Evolutionary conservation across 2,329 filamentous ascomycete genomes (phyloP).

Genomic region (Sarocladiaceae sp.): DNA sequence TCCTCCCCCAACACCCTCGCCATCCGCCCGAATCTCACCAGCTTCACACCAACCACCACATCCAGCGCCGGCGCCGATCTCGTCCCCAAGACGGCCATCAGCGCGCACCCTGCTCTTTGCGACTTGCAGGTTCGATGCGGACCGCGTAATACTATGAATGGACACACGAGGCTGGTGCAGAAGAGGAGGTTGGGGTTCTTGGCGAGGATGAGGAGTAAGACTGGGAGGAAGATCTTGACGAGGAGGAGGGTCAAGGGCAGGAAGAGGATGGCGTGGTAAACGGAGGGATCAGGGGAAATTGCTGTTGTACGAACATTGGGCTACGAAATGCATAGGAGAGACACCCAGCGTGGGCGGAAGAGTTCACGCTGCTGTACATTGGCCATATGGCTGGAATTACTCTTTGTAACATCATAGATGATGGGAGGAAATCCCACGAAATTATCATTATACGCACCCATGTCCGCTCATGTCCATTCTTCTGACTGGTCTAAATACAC

Average conservation of each 20-base stretch:
- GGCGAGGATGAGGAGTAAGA: slow-evolving; percentile 43
- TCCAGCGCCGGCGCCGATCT: slow-evolving; percentile 34
- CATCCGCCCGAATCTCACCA: slow-evolving; percentile 25
- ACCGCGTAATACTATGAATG: slow-evolving; percentile 54
- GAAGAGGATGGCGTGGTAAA: slow-evolving; percentile 32
- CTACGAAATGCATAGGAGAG: background rate
- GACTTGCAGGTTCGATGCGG: slow-evolving; percentile 51
- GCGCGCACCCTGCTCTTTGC: slow-evolving; percentile 48
- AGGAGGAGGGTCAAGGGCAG: slow-evolving; percentile 51
- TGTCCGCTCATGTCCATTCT: no score
- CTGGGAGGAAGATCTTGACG: slow-evolving; percentile 48
- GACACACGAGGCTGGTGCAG: slow-evolving; percentile 50
- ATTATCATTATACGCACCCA: background rate
- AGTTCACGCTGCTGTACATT: background rate
- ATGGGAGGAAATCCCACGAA: slow-evolving; percentile 1
- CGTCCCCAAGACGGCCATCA: slow-evolving; percentile 41
- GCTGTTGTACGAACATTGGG: slow-evolving; percentile 3
- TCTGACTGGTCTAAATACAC: background rate
- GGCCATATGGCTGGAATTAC: background rate
- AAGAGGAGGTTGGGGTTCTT: slow-evolving; percentile 58
- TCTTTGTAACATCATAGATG: slow-evolving; percentile 3
- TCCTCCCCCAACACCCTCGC: slow-evolving; percentile 22
- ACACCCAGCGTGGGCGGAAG: background rate
- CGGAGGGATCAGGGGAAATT: background rate
- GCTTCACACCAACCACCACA: slow-evolving; percentile 24